phyloP scores from a whole-genome alignment of 2,329 filamentous ascomycete species.

The Metarhizium guizhouense region DNA sequence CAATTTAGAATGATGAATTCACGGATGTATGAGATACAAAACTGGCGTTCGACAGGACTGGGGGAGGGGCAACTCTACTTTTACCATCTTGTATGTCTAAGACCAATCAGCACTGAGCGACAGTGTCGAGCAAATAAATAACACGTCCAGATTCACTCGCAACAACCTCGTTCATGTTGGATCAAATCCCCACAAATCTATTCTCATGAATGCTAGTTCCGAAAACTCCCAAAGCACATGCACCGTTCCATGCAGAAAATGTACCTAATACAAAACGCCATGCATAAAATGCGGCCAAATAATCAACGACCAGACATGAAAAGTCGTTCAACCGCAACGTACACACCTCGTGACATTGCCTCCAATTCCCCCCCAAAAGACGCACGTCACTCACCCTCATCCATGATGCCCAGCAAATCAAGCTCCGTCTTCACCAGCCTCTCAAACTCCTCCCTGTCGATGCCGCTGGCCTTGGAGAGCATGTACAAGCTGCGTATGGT shows the following conservation, averaged over 20 bases:
- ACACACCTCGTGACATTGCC: background rate
- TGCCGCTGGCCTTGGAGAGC: constrained; percentile 60
- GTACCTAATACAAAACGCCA: background rate
- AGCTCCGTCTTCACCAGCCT: constrained; percentile 62
- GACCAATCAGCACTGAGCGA: background rate
- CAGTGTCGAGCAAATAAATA: background rate
- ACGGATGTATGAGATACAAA: background rate
- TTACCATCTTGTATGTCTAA: too few relatives aligned
- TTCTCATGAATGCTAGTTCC: background rate
- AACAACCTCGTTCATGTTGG: background rate
- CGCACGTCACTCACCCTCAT: constrained; percentile 35
- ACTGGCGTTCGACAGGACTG: background rate
- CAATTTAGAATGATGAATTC: background rate
- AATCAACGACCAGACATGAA: constrained; percentile 1
- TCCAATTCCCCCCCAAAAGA: background rate
- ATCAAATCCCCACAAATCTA: background rate
- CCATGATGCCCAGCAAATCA: constrained; percentile 60
- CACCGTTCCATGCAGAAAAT: constrained; percentile 1
- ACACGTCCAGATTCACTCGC: background rate
- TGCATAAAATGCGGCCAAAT: background rate
- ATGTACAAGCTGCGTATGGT: constrained; percentile 70
- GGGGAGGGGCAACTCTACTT: background rate
- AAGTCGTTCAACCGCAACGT: background rate
- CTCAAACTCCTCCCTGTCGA: constrained; percentile 68
- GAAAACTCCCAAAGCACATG: constrained; percentile 14